Base-by-base conservation (phyloP, 2,329 filamentous ascomycete genomes). In the Fonsecaea nubica region DNA sequence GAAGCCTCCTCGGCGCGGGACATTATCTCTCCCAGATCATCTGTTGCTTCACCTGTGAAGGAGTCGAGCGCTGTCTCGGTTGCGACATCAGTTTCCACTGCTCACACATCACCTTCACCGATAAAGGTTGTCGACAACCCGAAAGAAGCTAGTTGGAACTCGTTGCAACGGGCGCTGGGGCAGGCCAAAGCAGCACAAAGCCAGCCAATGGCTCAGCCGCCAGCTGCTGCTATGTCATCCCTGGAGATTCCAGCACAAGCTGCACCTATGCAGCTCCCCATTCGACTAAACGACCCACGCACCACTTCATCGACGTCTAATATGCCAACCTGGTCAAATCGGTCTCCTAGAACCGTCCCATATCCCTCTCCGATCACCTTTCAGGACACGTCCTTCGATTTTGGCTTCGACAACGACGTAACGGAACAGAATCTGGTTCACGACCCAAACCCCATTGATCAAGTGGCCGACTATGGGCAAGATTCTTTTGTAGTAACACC, bases 101-200 rank as follows among this genome's bases (percentile, higher is more conserved):
- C 21, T 4, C 48, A 52, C n/a, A 61, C 58, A 25, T 45, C 58
- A 33, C 63, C 64, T 9, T 64, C 66, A 2, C 61, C 63, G 3
- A 54, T 58, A n/a, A 66, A 60, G 33, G 18, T 25, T 12, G 36
- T 25, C 60, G 78, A 80, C 58, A 75, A 76, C 7, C 74, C 76
- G 36, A 77, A 78, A 15, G 78, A 80, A 65, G 78, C 78, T 48
- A 80, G 77, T 15, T 80, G 80, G 71, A 78, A 77, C 9, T 81
- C 80, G n/a, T 71, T 81, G 55, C 80, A 81, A 69, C 74, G 80
- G 64, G 79, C 79, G n/a, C 74, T 81, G 57, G 77, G 77, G 63
- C 77, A 78, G 45, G 79, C 79, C 10, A 77, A 78, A 63, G 78
- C 78, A 55, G 78, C 78, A 58, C 77, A 77, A 25, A 75, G 74